Evolutionary conservation across 768 basidiomycete species (phyloP).

Genomic region (Hypholoma fasciculare): DNA sequence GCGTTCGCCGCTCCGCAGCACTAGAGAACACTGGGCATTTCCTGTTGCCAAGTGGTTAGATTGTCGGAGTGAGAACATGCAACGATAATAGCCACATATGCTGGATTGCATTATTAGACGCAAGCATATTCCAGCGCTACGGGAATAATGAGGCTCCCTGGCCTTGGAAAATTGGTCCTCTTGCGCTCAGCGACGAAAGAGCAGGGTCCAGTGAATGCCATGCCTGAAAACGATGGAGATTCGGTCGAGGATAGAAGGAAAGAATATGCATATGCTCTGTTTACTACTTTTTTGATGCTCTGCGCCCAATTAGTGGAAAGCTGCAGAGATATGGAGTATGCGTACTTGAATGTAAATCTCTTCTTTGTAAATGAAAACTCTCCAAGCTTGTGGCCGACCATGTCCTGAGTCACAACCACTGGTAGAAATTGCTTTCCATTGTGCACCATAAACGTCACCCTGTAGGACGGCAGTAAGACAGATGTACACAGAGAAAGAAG

Average conservation of each 20-base stretch:
- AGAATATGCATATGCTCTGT: not conserved
- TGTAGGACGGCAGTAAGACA: constrained; percentile 25
- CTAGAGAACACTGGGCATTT: too few relatives aligned
- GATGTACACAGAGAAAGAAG: not conserved
- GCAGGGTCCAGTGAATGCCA: too few relatives aligned
- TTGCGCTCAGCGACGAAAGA: too few relatives aligned
- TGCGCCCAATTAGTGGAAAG: not conserved
- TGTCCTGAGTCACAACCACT: constrained; percentile 88
- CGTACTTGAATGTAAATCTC: constrained; percentile 83
- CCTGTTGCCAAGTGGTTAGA: too few relatives aligned
- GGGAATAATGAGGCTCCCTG: too few relatives aligned
- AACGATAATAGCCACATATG: too few relatives aligned
- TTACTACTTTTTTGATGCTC: constrained; percentile 20
- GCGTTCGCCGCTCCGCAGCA: too few relatives aligned
- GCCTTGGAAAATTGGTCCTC: too few relatives aligned
- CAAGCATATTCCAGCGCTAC: too few relatives aligned
- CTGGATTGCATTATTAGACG: too few relatives aligned
- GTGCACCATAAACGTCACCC: constrained; percentile 88
- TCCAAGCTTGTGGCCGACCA: constrained; percentile 98
- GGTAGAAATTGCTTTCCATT: constrained; percentile 92
- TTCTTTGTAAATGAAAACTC: constrained; percentile 93
- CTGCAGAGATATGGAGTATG: constrained; percentile 16
- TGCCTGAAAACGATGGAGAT: too few relatives aligned
- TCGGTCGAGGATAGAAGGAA: not conserved
- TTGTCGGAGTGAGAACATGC: too few relatives aligned